Evolutionary conservation across 1,139 yeast genomes (phyloP), one percentile per base, ranked within the genome.

Genomic region (Candida glucosophila): DNA sequence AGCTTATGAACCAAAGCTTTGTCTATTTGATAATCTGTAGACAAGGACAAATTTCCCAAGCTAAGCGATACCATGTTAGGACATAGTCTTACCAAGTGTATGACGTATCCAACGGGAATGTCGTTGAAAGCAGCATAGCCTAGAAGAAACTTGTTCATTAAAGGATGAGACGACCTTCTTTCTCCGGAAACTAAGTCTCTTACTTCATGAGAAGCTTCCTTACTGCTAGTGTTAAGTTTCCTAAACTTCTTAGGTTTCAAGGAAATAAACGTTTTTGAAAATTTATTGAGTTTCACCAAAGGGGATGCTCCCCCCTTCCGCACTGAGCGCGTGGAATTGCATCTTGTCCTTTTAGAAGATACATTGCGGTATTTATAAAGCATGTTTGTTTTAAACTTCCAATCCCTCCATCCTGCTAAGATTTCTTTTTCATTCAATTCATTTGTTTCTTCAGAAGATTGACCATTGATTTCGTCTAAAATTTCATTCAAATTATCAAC

Each of bases 381-480:
- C 1, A 88, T 82, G 46, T 79, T 85, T 23, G 67, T 69, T 34
- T 79, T 66, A 39, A 67, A 77, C 41, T 81, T 77, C 93, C 94
- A 81, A 48, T 83, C 95, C 43, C 94, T 65, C 95, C 95, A 83
- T 9, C 90, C 80, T 0, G 94, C 90, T 23, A 59, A 46, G 4
- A 52, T 49, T 19, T 47, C 43, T 6, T 44, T 35, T 15, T 39
- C 36, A 6, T 19, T 8, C 21, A n/a, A 6, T n/a, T 16, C 9
- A n/a, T n/a, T n/a, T n/a, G n/a, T n/a, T n/a, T n/a, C n/a, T 11
- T 12, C 21, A 6, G 12, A 22, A 23, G n/a, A 29, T 36, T 37
- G 49, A 28, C 35, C 36, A 9, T 19, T 8, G 9, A 11, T 19
- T 7, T 8, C 8, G 12, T 47, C 52, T 6, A 47, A 53, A 12